These are phyloP conservation scores for Quercus glauca DNA, from an alignment of 306 rosid genomes.

Conservation along the genomic window DNA sequence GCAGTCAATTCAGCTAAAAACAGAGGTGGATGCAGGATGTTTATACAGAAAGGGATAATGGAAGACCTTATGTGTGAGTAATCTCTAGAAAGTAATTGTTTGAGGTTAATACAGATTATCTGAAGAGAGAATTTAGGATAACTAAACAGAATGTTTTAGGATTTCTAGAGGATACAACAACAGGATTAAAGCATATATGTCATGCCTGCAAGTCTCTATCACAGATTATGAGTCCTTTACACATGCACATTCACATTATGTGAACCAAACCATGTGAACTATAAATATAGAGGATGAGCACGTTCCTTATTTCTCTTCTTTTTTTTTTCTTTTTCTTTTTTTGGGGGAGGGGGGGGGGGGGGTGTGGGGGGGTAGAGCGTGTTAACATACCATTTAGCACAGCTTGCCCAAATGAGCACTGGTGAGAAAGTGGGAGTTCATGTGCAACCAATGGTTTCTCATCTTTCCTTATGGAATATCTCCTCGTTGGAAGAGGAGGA, in stretches of 20 bases:
- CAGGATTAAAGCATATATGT: not conserved
- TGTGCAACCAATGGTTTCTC: constrained; percentile 52
- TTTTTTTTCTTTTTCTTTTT: not conserved
- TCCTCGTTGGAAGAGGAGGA: constrained; percentile 60
- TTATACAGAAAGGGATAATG: not conserved
- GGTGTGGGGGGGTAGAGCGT: too few species aligned
- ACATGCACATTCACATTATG: not conserved
- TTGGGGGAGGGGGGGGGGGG: too few species aligned
- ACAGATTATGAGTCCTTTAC: not conserved
- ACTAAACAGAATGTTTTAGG: not conserved
- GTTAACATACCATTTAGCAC: constrained; percentile 67
- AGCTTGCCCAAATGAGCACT: constrained; percentile 77
- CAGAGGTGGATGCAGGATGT: not conserved
- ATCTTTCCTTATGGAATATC: constrained; percentile 49
- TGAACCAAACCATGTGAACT: not conserved
- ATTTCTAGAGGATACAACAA: not conserved
- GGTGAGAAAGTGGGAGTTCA: constrained; percentile 59
- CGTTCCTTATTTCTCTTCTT: not conserved
- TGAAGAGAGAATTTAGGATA: not conserved
- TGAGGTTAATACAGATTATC: not conserved
- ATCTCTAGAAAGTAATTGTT: not conserved
- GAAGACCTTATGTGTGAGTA: not conserved
- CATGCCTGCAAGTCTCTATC: not conserved
- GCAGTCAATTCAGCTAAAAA: not conserved
- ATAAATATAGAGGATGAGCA: not conserved